Evolutionary conservation across 2,329 filamentous ascomycete genomes (phyloP).

Genomic region (Arthrinium phaeospermum): DNA sequence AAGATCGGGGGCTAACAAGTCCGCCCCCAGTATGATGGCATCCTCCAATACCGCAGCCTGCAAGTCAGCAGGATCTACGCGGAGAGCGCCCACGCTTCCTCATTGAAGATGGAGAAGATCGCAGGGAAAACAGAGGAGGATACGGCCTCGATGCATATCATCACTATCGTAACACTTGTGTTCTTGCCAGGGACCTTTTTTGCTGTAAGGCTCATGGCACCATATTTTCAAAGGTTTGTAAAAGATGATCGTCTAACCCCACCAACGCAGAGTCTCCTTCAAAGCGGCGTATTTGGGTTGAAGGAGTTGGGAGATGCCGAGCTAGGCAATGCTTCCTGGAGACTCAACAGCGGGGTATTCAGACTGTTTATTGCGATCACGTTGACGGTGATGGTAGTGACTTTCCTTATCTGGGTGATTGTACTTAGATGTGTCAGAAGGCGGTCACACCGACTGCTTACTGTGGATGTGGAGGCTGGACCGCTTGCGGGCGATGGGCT

Average conservation of each 20-base stretch:
- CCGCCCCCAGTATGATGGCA: conserved; percentile 39
- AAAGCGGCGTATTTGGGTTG: conserved; percentile 23
- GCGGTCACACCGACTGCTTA: no score
- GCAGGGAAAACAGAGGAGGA: conserved; percentile 51
- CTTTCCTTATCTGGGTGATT: no score
- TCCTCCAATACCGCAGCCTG: conserved; percentile 41
- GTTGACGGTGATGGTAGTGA: no score
- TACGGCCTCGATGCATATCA: conserved; percentile 27
- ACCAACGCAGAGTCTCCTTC: conserved; percentile 20
- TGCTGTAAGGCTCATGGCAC: conserved; percentile 21
- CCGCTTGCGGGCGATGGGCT: no score
- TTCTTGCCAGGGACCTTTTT: conserved; percentile 27
- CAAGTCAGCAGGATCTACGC: conserved; percentile 40
- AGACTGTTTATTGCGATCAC: not conserved
- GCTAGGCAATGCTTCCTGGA: no score
- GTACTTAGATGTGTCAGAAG: no score
- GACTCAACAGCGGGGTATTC: not conserved
- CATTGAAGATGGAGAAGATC: conserved; percentile 48
- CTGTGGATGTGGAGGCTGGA: no score
- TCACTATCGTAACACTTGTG: conserved; percentile 25
- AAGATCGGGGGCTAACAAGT: no score
- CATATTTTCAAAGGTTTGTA: not conserved
- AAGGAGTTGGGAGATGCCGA: not conserved
- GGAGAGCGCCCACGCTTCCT: conserved; percentile 26
- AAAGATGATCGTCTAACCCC: not conserved